Evolutionary conservation across 345 rosid species (phyloP).

Genomic region (Durio zibethinus): DNA sequence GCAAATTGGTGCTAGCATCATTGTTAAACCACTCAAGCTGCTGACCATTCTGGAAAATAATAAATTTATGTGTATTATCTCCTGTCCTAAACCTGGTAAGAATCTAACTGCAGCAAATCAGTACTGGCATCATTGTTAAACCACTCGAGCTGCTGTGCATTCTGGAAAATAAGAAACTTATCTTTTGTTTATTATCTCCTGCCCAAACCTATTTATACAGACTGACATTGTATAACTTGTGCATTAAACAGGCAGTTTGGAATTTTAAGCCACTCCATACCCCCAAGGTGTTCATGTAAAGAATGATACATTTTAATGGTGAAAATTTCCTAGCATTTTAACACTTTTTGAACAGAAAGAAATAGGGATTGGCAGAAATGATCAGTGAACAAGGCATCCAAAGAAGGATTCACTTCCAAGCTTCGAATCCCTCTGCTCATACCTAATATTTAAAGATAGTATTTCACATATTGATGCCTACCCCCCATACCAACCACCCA

Average conservation of each 20-base stretch:
- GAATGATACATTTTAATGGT: neutral
- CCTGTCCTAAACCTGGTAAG: neutral
- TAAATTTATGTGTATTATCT: too few relatives aligned
- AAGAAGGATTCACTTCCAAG: neutral
- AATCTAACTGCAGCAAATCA: neutral
- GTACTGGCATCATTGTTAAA: neutral
- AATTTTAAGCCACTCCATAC: neutral
- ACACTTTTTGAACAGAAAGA: neutral
- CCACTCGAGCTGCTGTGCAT: neutral
- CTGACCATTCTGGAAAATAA: too few relatives aligned
- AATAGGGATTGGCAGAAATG: neutral
- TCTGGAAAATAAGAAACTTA: neutral
- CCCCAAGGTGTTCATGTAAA: neutral
- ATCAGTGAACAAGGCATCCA: neutral
- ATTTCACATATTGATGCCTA: neutral
- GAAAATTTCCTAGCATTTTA: neutral
- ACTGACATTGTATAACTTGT: neutral
- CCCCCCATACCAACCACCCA: neutral
- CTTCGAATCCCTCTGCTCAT: neutral
- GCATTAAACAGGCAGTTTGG: slow-evolving; percentile 6
- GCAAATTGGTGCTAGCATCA: neutral
- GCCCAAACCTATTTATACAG: neutral
- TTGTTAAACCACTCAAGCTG: too few relatives aligned
- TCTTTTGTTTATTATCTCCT: neutral
- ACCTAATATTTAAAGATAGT: neutral